Percentiles rank a stretch among this genome's conserved stretches.
Conservation (phyloP, 1,284 basidiomycete genomes). For the Leccinum griseonigrum region DNA sequence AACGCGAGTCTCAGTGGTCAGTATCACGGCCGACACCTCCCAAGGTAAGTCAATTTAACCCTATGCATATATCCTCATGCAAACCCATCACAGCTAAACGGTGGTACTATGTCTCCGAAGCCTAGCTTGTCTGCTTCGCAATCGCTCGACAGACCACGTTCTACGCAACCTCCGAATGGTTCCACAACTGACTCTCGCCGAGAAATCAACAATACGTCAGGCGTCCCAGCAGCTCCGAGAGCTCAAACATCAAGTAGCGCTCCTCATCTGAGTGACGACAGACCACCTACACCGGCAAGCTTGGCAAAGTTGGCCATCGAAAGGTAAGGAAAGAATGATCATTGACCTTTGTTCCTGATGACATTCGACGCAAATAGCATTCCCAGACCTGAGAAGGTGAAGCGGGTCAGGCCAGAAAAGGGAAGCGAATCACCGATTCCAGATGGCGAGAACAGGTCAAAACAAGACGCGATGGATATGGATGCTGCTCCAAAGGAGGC, state of each 20-base stretch:
- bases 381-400: conserved; percentile 74
- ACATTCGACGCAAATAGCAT: conserved; percentile 42
- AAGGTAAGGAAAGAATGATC: conserved; percentile 45
- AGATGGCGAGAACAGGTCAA: conserved; percentile 27
- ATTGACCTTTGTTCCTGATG: conserved; percentile 3
- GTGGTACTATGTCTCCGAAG: conserved; percentile 38
- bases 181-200: conserved; percentile 31
- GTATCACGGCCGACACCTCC: conserved; percentile 37
- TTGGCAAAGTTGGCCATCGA: conserved; percentile 61
- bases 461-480: conserved; percentile 41
- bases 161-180: conserved; percentile 36
- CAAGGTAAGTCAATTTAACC: conserved; percentile 12
- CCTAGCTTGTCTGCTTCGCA: conserved; percentile 23
- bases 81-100: conserved; percentile 32
- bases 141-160: conserved; percentile 42
- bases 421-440: conserved; percentile 44
- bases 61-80: conserved; percentile 18
- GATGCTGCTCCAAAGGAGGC: conserved; percentile 32
- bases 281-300: conserved; percentile 29
- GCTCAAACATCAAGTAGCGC: conserved; percentile 42
- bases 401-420: conserved; percentile 58
- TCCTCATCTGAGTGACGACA: conserved; percentile 18
- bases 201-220: conserved; percentile 24
- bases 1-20: conserved; percentile 61
- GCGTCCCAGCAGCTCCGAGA: conserved; percentile 58